Conservation (phyloP, 495 filamentous ascomycete species). For the Copromyces sp. region DNA sequence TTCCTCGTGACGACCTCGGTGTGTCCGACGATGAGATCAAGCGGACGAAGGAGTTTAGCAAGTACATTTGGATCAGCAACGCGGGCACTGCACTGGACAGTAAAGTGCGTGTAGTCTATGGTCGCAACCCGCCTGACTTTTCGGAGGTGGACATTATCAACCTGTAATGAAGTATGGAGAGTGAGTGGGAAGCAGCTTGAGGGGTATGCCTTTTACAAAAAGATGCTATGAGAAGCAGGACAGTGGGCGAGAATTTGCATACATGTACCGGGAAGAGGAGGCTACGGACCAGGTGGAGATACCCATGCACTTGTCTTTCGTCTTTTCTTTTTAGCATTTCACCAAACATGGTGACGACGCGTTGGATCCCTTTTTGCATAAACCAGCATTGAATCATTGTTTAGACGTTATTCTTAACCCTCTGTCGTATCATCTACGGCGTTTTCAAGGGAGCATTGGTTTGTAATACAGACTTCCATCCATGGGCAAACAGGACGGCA, state of each 20-base stretch:
- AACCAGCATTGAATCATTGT: background rate
- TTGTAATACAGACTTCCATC: background rate
- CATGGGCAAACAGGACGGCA: no score
- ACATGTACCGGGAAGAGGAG: background rate
- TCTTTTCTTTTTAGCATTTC: background rate
- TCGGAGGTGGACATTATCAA: conserved; percentile 83
- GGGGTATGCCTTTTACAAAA: background rate
- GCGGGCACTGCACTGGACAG: conserved; percentile 79
- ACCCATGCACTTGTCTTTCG: background rate
- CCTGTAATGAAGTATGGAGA: conserved; percentile 37
- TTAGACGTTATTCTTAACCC: background rate
- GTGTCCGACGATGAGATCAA: conserved; percentile 85
- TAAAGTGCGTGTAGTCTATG: conserved; percentile 77
- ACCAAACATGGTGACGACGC: background rate
- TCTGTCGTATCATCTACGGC: background rate
- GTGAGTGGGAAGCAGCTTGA: background rate
- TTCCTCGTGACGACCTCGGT: conserved; percentile 83
- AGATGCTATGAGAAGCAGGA: background rate
- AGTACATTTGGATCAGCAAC: conserved; percentile 90
- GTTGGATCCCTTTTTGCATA: background rate
- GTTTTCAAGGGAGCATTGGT: background rate
- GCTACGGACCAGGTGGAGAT: background rate
- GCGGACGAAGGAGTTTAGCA: conserved; percentile 63
- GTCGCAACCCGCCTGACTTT: conserved; percentile 83
- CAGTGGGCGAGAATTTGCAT: background rate